Evolutionary conservation across 768 basidiomycete genomes (phyloP).

Genomic region (Sporobolomyces phaffii): DNA sequence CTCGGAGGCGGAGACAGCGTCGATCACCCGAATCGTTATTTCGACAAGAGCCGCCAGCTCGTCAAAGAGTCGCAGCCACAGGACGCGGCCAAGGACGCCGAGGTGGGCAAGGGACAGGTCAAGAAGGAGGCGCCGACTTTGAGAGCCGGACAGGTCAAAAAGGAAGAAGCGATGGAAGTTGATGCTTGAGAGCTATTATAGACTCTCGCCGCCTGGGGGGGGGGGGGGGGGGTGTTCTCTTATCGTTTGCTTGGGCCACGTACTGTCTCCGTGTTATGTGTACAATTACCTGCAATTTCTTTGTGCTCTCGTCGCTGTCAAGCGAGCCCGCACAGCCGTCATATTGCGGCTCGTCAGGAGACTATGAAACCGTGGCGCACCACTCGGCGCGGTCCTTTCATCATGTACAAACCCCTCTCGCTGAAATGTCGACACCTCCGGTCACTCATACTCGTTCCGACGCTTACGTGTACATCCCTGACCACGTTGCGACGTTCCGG

Average conservation of each 20-base stretch:
- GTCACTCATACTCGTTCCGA: neutral
- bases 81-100: constrained; percentile 42
- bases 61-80: constrained; percentile 49
- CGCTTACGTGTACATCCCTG: constrained; percentile 10
- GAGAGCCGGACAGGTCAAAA: constrained; percentile 20
- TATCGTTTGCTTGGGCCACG: no score
- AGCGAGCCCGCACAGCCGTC: no score
- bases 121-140: constrained; percentile 40
- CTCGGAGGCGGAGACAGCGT: constrained; percentile 77
- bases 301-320: no score
- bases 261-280: no score
- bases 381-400: no score
- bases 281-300: no score
- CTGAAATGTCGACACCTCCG: neutral
- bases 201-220: no score
- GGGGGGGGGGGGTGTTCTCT: no score
- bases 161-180: constrained; percentile 23
- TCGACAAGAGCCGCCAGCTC: constrained; percentile 48
- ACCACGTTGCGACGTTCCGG: constrained; percentile 11
- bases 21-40: constrained; percentile 81
- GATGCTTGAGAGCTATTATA: neutral
- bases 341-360: no score
- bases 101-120: constrained; percentile 43
- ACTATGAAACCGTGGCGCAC: no score
- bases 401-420: no score